Percentiles rank a stretch among this genome's conserved stretches.
These are phyloP conservation scores for Xylogone sp. DNA, from an alignment of 2,329 filamentous ascomycete genomes.

Conservation along the genomic window DNA sequence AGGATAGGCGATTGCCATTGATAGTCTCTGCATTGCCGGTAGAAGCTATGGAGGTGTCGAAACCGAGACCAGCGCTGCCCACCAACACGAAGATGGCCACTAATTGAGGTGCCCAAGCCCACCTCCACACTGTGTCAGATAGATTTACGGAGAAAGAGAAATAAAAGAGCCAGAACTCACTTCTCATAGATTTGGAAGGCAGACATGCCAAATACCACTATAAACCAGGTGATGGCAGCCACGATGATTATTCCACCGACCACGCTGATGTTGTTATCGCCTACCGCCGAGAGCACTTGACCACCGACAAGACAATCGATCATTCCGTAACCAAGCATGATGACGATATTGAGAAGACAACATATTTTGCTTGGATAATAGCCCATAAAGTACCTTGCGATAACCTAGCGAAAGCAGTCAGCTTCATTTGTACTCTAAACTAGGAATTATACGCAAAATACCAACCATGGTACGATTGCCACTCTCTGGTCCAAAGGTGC, in stretches of 20 bases:
- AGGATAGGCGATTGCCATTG: constrained; percentile 56
- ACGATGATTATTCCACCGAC: constrained; percentile 63
- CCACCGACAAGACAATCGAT: constrained; percentile 62
- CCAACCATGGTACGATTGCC: constrained; percentile 37
- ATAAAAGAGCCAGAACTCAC: constrained; percentile 23
- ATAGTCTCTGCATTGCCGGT: constrained; percentile 45
- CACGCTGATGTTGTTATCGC: constrained; percentile 51
- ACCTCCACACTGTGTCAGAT: constrained; percentile 30
- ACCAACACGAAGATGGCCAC: constrained; percentile 56
- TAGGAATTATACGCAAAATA: not conserved
- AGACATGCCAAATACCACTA: constrained; percentile 63
- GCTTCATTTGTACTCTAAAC: not conserved
- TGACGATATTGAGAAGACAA: constrained; percentile 58
- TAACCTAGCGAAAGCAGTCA: constrained; percentile 33
- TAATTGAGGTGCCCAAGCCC: constrained; percentile 59
- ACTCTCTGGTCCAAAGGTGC: not conserved
- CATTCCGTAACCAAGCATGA: constrained; percentile 57
- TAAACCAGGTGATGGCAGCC: constrained; percentile 55
- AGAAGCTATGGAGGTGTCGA: constrained; percentile 48
- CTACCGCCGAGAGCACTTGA: constrained; percentile 64
- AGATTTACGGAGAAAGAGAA: constrained; percentile 1
- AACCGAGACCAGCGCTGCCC: constrained; percentile 55
- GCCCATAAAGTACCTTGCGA: constrained; percentile 58
- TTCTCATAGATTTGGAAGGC: constrained; percentile 65
- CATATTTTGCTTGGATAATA: constrained; percentile 61